These are phyloP conservation scores for Neopestalotiopsis rosae DNA, from an alignment of 2,329 filamentous ascomycete species.

Conservation along the genomic window DNA sequence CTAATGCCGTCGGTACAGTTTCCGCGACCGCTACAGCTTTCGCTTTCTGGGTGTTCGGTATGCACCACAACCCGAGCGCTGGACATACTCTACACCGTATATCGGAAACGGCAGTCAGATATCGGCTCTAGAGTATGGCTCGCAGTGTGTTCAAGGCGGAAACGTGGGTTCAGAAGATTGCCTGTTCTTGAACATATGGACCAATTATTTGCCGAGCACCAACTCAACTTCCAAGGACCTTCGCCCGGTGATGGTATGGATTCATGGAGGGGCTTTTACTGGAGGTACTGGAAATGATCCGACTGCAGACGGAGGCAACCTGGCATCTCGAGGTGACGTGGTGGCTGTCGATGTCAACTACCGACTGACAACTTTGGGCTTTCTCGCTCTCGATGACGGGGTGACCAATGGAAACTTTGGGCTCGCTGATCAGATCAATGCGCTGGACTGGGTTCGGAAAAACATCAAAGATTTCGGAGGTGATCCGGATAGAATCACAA, in stretches of 20 bases:
- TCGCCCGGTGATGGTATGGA: conserved; percentile 44
- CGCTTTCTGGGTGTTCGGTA: conserved; percentile 57
- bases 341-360: conserved; percentile 67
- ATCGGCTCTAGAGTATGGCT: conserved; percentile 42
- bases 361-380: conserved; percentile 62
- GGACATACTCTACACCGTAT: conserved; percentile 48
- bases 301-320: conserved; percentile 56
- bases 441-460: conserved; percentile 54
- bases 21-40: conserved; percentile 40
- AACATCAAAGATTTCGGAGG: conserved; percentile 62
- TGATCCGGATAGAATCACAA: conserved; percentile 59
- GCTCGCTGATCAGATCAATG: conserved; percentile 53
- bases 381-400: conserved; percentile 56
- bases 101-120: conserved; percentile 36
- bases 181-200: conserved; percentile 52
- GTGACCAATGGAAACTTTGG: conserved; percentile 54
- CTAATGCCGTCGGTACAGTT: conserved; percentile 21
- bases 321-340: conserved; percentile 63
- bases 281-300: conserved; percentile 47
- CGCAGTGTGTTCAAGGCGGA: conserved; percentile 43
- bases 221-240: conserved; percentile 30
- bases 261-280: conserved; percentile 60
- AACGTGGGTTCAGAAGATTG: conserved; percentile 49
- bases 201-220: conserved; percentile 42
- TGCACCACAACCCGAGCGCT: conserved; percentile 48